Percentiles rank a stretch among this genome's conserved stretches.
phyloP scores from a whole-genome alignment of 305 asterid genomes.

The Fraxinus sp. region DNA sequence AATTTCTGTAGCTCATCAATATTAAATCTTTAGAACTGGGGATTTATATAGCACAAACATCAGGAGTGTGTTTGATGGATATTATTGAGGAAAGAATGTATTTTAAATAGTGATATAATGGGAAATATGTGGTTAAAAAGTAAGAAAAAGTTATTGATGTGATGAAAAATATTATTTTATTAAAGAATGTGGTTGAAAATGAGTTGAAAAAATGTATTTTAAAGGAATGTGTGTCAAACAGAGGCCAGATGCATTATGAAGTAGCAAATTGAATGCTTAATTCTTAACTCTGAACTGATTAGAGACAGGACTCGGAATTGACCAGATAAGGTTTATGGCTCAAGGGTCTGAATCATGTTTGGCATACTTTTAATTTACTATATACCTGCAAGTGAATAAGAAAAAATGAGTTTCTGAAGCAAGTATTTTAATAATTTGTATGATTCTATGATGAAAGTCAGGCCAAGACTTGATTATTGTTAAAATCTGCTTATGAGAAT shows the following conservation, averaged over 20 bases:
- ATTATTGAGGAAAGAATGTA: no score
- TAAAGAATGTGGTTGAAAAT: no score
- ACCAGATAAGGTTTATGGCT: conserved; percentile 1
- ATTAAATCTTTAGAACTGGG: neutral
- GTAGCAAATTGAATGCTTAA: neutral
- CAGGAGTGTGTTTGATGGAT: neutral
- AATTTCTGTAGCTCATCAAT: neutral
- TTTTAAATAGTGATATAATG: no score
- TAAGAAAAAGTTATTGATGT: no score
- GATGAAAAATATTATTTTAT: no score
- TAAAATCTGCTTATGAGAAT: neutral
- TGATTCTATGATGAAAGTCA: neutral
- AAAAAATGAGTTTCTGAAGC: neutral
- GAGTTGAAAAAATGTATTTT: no score
- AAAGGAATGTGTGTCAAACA: no score
- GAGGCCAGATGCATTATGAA: neutral
- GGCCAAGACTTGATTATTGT: conserved; percentile 5
- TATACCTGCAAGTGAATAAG: neutral
- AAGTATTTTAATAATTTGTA: neutral
- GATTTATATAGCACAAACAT: neutral
- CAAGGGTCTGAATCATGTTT: neutral
- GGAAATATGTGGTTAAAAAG: no score
- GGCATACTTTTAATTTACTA: neutral
- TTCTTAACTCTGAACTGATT: neutral
- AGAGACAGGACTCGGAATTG: neutral